phyloP scores from a whole-genome alignment of 768 basidiomycete genomes.

The Rhizopogon vulgaris region DNA sequence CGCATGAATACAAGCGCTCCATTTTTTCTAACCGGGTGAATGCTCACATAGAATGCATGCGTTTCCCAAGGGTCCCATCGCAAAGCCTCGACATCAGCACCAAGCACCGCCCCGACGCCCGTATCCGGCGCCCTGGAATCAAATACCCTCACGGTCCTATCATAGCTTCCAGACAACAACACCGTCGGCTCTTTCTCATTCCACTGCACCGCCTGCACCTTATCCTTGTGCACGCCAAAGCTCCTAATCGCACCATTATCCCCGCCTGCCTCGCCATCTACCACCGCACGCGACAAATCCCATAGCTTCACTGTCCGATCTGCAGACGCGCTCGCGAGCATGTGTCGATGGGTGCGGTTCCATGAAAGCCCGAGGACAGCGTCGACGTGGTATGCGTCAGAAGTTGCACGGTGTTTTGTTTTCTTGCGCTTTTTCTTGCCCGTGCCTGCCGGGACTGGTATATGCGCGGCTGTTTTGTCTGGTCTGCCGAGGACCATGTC shows the following conservation, averaged over 20 bases:
- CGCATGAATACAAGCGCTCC: neutral
- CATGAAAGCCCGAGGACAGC: slow-evolving; percentile 91
- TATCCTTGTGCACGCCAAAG: slow-evolving; percentile 84
- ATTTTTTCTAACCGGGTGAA: neutral
- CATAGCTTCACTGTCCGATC: slow-evolving; percentile 96
- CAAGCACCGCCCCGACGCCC: slow-evolving; percentile 80
- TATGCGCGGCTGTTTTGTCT: slow-evolving; percentile 73
- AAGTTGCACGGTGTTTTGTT: slow-evolving; percentile 54
- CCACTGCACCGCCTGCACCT: slow-evolving; percentile 97
- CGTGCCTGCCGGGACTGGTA: slow-evolving; percentile 76
- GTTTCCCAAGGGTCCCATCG: slow-evolving; percentile 96
- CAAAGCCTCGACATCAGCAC: slow-evolving; percentile 89
- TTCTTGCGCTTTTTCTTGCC: slow-evolving; percentile 97
- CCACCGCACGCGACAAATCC: slow-evolving; percentile 78
- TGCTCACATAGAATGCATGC: slow-evolving; percentile 76
- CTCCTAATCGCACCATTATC: slow-evolving; percentile 57
- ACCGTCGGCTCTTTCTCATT: slow-evolving; percentile 85
- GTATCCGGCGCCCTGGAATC: slow-evolving; percentile 80
- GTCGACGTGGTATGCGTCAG: slow-evolving; percentile 80
- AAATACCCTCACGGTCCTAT: slow-evolving; percentile 91
- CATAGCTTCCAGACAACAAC: slow-evolving; percentile 88
- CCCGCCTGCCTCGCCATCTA: slow-evolving; percentile 38
- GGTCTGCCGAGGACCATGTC: slow-evolving; percentile 87
- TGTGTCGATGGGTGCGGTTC: slow-evolving; percentile 85
- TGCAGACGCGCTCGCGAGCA: slow-evolving; percentile 88